Conservation (phyloP, 2,329 filamentous ascomycete genomes). For the Tolypocladium amazonense region DNA sequence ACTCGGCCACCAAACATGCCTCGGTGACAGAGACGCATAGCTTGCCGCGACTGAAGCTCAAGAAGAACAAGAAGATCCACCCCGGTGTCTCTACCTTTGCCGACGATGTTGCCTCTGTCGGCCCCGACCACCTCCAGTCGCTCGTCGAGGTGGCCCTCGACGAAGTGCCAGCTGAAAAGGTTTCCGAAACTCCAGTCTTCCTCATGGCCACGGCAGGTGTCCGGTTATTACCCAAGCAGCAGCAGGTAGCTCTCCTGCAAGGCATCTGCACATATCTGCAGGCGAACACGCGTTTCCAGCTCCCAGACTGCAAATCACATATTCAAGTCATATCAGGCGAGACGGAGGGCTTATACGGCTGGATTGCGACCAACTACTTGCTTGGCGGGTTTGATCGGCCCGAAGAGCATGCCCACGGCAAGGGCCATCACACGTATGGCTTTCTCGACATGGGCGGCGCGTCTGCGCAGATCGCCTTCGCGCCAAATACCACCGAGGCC, state of each 20-base stretch:
- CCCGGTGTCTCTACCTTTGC: slow-evolving; percentile 90
- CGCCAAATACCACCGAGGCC: slow-evolving; percentile 84
- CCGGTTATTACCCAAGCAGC: slow-evolving; percentile 65
- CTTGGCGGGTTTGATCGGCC: slow-evolving; percentile 81
- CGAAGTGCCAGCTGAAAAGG: slow-evolving; percentile 64
- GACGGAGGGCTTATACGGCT: slow-evolving; percentile 92
- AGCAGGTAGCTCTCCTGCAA: slow-evolving; percentile 62
- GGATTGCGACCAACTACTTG: slow-evolving; percentile 94
- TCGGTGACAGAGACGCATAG: slow-evolving; percentile 37
- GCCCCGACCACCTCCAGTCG: slow-evolving; percentile 67
- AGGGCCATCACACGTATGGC: slow-evolving; percentile 87
- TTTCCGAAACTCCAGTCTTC: slow-evolving; percentile 82
- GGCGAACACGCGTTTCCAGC: slow-evolving; percentile 64
- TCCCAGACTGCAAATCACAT: slow-evolving; percentile 83
- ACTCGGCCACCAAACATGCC: slow-evolving; percentile 47
- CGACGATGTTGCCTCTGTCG: slow-evolving; percentile 63
- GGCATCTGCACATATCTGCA: slow-evolving; percentile 77
- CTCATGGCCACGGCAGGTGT: slow-evolving; percentile 94
- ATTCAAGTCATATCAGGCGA: slow-evolving; percentile 93
- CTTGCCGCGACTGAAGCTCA: slow-evolving; percentile 71
- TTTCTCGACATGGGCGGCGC: slow-evolving; percentile 98
- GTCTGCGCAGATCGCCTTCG: slow-evolving; percentile 95
- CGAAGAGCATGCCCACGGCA: slow-evolving; percentile 65
- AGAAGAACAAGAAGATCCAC: slow-evolving; percentile 86
- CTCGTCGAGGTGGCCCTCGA: slow-evolving; percentile 75